Evolutionary conservation across 495 filamentous ascomycete species (phyloP), one percentile per base, ranked within the genome.

Genomic region (Aspergillus nidulans): DNA sequence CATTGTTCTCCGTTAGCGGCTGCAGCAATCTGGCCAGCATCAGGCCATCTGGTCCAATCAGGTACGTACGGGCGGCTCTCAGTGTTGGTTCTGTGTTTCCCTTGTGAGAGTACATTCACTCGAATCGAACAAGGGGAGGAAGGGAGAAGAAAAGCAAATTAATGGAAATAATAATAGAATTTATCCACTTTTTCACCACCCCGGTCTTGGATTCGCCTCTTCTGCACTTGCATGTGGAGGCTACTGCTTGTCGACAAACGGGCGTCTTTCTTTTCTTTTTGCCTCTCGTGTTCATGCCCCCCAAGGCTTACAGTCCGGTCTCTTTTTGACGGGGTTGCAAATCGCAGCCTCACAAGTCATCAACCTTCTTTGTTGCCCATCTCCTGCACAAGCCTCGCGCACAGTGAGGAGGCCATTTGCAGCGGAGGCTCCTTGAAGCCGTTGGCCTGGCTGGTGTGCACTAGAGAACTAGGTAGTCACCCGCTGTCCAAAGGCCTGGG

Each of bases 1-100:
- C 55, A 52, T 60, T 60, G 52, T 60, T 58, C 57, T 56, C 54
- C 53, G 46, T 62, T 62, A 67, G 63, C 63, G 61, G 44, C 58
- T 60, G 59, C 49, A 49, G 20, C 42, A 49, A 51, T 60, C 50
- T 58, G 49, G 57, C 60, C 60, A 63, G 43, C 49, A 30, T 57
- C 30, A 45, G 61, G 60, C 55, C 60, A 53, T 47, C 46, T 67
- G 60, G 52, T 53, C 61, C 43, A 53, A 53, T 53, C 30, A 55
- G 54, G 55, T 55, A 49, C 55, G 59, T 62, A 55, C 47, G 52
- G 39, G 56, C 56, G 49, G 53, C 53, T 54, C 56, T 44, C 10
- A 49, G 43, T 32, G 39, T 44, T 59, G 57, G 41, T 54, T 45
- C 18, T 40, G 26, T 45, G 26, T 16, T 40, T 40, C 43, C 47